phyloP scores from a whole-genome alignment of 352 stramenopile species.

The Stramenopiles sp. region DNA sequence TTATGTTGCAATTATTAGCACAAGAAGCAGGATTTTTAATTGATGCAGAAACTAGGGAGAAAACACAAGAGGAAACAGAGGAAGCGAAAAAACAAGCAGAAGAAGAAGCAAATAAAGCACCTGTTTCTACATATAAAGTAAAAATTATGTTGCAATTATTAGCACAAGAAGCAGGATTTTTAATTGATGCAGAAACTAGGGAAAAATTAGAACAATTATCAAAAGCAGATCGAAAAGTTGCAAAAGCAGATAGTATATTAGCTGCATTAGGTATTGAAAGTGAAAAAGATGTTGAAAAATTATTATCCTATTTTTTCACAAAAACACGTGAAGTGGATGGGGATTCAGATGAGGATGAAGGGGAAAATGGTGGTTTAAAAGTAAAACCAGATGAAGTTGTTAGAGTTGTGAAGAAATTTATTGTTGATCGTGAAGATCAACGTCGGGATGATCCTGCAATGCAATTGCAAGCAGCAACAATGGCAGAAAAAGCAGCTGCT shows the following conservation, averaged over 20 bases:
- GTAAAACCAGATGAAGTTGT: neutral
- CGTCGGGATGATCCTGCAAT: conserved; percentile 18
- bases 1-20: conserved; percentile 58
- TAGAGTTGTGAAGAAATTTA: neutral
- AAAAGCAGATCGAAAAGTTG: conserved; percentile 35
- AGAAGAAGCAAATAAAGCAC: neutral
- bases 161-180: conserved; percentile 51
- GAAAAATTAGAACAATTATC: conserved; percentile 44
- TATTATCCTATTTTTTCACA: conserved; percentile 40
- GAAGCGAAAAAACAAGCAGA: conserved; percentile 23
- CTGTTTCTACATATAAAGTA: conserved; percentile 48
- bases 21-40: conserved; percentile 63
- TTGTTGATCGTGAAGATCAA: conserved; percentile 17
- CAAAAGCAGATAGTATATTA: conserved; percentile 63
- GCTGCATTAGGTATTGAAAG: conserved; percentile 49
- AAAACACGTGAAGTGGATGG: conserved; percentile 19
- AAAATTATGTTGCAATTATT: conserved; percentile 66
- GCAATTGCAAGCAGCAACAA: conserved; percentile 21
- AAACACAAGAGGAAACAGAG: conserved; percentile 10
- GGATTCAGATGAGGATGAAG: conserved; percentile 12
- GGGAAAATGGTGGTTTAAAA: conserved; percentile 25
- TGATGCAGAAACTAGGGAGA: conserved; percentile 37
- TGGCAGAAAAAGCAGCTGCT: neutral
- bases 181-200: conserved; percentile 50
- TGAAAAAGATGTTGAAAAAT: conserved; percentile 52